These are phyloP conservation scores for Colletotrichum liriopes DNA, from an alignment of 2,329 filamentous ascomycete genomes.

Conservation along the genomic window DNA sequence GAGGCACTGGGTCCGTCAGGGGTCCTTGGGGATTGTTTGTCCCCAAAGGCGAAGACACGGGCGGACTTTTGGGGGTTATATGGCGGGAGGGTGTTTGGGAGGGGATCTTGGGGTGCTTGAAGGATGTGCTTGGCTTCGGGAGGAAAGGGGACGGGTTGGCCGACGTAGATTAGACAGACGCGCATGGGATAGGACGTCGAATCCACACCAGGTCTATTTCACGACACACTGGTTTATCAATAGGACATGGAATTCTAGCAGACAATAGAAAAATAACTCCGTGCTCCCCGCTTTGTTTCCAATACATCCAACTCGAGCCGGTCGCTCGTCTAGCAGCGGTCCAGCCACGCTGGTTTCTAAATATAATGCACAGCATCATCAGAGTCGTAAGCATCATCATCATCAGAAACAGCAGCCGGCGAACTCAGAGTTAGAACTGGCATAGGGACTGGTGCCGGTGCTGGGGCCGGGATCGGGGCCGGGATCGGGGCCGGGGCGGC, in stretches of 20 bases:
- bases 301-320: neutral
- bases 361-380: too few species aligned
- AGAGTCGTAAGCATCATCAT: neutral
- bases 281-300: too few species aligned
- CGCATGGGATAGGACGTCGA: neutral
- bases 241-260: neutral
- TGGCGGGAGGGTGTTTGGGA: slow-evolving; percentile 6
- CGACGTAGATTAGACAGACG: slow-evolving; percentile 8
- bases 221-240: neutral
- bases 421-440: neutral
- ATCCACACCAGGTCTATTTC: neutral
- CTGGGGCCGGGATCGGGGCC: neutral
- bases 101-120: neutral
- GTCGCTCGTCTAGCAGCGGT: neutral
- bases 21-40: slow-evolving; percentile 2
- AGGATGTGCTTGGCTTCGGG: neutral
- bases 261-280: neutral
- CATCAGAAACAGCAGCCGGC: neutral
- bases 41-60: neutral
- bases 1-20: slow-evolving; percentile 10
- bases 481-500: neutral
- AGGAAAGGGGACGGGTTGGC: neutral
- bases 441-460: neutral
- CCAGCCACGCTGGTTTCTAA: neutral
- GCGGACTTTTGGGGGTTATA: neutral